Percentiles rank a stretch among this genome's conserved stretches.
These are phyloP conservation scores for Pistacia integerrima DNA, from an alignment of 345 rosid genomes.

Conservation along the genomic window DNA sequence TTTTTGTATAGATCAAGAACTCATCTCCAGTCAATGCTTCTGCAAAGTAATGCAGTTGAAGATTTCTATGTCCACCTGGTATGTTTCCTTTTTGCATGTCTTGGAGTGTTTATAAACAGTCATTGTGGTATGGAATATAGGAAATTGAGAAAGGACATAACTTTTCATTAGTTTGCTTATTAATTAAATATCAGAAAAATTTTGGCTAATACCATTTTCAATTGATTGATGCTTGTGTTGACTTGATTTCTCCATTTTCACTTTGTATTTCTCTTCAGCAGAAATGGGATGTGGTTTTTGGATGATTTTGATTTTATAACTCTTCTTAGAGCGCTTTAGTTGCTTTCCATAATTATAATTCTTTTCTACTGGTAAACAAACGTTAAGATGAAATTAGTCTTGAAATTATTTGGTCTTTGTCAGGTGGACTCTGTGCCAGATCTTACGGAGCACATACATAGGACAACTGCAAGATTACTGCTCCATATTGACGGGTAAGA, in stretches of 20 bases:
- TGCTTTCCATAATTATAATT: too few species aligned
- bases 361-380: neutral
- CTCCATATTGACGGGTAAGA: slow-evolving; percentile 94
- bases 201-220: too few species aligned
- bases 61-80: slow-evolving; percentile 86
- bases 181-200: too few species aligned
- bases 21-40: slow-evolving; percentile 92
- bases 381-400: neutral
- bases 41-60: slow-evolving; percentile 84
- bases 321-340: too few species aligned
- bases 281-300: too few species aligned
- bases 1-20: slow-evolving; percentile 83
- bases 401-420: slow-evolving; percentile 20
- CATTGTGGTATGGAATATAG: slow-evolving; percentile 1
- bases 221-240: too few species aligned
- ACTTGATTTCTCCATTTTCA: too few species aligned
- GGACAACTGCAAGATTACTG: slow-evolving; percentile 83
- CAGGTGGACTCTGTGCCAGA: slow-evolving; percentile 94
- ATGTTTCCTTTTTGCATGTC: slow-evolving; percentile 25
- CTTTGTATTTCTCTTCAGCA: too few species aligned
- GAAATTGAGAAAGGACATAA: neutral
- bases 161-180: neutral
- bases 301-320: too few species aligned
- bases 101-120: neutral
- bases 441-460: slow-evolving; percentile 75